Evolutionary conservation across 768 basidiomycete species (phyloP), one percentile per base, ranked within the genome.

Genomic region (Rhodotorula paludigena): DNA sequence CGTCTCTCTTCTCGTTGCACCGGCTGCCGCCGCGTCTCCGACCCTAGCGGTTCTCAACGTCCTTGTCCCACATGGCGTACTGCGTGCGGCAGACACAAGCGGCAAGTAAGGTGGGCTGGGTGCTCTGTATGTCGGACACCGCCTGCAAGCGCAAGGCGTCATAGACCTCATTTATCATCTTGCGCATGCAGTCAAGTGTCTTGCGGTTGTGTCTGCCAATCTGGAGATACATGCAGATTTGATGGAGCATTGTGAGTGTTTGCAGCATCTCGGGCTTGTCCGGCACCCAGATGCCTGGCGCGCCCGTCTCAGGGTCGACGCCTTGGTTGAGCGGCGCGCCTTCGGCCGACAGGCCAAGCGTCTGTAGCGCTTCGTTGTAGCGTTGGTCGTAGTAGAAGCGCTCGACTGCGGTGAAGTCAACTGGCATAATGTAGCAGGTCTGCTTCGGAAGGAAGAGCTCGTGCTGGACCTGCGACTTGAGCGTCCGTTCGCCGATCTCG

Each of bases 361-460:
- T 18, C 1, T 52, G 11, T 18, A 73, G 68, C 47, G 58, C 57
- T 11, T 69, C 62, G 7, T 2, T 0, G 59, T 68, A 72, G 28
- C 65, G 55, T 18, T 44, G 21, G 21, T 68, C 59, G 57, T 71
- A 74, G 51, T 57, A 64, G 68, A 51, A 73, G 41, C 57, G 47
- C 57, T 71, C 67, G 47, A 71, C 75, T 5, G 77, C 71, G 18
- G 76, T 77, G 23, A 80, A 68, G 32, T 76, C 77, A 73, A 79
- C 75, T 1, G 79, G 79, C 7, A 80, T 77, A n/a, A 80, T 66
- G 33, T 60, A 75, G 41, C 79, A 69, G 2, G 55, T 52, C 60
- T 81, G 80, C 28, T 54, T 57, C 18, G 80, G 80, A 7, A 81
- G 73, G 23, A 72, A 71, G 42, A 79, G 73, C 60, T 81, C 80